Evolutionary conservation across 2,329 filamentous ascomycete species (phyloP).

Genomic region (Sporothrix globosa): DNA sequence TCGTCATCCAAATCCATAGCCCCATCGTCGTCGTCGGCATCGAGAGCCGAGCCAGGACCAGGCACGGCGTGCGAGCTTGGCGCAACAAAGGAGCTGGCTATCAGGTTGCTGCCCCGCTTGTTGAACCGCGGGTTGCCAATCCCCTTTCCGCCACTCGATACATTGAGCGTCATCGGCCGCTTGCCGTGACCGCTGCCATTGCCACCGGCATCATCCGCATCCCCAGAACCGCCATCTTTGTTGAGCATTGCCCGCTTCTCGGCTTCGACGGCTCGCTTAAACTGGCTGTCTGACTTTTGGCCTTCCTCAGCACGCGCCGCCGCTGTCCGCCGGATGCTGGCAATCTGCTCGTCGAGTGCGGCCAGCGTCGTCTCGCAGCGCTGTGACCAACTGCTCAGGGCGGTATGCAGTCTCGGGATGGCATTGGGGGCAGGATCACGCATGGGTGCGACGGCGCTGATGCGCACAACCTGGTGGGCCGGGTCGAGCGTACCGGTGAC

Average conservation of each 20-base stretch:
- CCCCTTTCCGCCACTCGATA: constrained; percentile 33
- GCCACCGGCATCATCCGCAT: constrained; percentile 31
- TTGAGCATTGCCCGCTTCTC: constrained; percentile 43
- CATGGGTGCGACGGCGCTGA: constrained; percentile 80
- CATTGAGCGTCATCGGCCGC: constrained; percentile 37
- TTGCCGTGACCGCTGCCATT: constrained; percentile 36
- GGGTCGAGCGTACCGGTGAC: constrained; percentile 83
- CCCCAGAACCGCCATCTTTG: constrained; percentile 37
- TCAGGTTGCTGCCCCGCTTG: constrained; percentile 43
- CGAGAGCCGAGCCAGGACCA: constrained; percentile 23
- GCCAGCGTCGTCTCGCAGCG: constrained; percentile 74
- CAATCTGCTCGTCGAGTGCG: constrained; percentile 76
- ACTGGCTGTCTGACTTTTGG: constrained; percentile 51
- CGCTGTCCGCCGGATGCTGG: constrained; percentile 64
- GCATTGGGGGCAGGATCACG: constrained; percentile 80
- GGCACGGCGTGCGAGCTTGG: constrained; percentile 7
- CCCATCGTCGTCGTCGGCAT: constrained; percentile 48
- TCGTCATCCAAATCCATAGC: constrained; percentile 59
- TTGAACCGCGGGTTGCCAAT: constrained; percentile 39
- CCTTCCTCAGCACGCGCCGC: constrained; percentile 56
- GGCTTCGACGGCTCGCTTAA: constrained; percentile 55
- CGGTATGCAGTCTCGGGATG: constrained; percentile 67
- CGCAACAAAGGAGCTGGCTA: constrained; percentile 32
- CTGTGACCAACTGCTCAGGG: constrained; percentile 74
- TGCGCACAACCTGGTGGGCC: constrained; percentile 70